Evolutionary conservation across 768 basidiomycete genomes (phyloP).

Genomic region (Gloeopeniophorella convolvens): DNA sequence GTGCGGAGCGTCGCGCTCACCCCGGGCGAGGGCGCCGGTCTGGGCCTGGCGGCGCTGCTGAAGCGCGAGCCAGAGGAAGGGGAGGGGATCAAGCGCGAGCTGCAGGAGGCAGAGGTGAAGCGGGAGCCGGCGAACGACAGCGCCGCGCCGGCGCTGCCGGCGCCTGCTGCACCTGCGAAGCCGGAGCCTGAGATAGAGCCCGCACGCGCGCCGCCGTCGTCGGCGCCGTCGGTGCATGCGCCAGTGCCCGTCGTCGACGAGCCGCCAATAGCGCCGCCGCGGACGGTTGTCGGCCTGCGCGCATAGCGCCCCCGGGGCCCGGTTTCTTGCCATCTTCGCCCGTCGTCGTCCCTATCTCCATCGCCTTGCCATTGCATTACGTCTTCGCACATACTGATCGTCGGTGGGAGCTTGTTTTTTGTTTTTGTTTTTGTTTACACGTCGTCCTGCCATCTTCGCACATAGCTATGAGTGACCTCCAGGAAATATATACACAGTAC

Average conservation of each 20-base stretch:
- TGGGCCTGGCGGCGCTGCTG: constrained; percentile 25
- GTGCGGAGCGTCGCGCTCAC: constrained; percentile 52
- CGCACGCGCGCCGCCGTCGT: background rate
- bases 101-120: background rate
- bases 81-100: constrained; percentile 7
- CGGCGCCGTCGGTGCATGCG: background rate
- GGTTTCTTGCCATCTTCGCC: too few relatives aligned
- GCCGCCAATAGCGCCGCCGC: constrained; percentile 18
- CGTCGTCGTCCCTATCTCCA: background rate
- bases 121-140: background rate
- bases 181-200: background rate
- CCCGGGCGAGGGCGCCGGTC: constrained; percentile 39
- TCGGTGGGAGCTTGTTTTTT: background rate
- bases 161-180: too few relatives aligned
- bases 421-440: background rate
- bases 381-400: background rate
- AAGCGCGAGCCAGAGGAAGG: background rate
- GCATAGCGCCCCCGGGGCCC: constrained; percentile 20
- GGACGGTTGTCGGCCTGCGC: constrained; percentile 23
- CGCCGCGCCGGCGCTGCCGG: background rate
- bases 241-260: constrained; percentile 16
- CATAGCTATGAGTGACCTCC: too few relatives aligned
- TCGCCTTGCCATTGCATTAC: background rate
- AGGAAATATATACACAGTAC: too few relatives aligned
- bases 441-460: too few relatives aligned